phyloP scores from a whole-genome alignment of 1,139 yeast species.

The Blastobotrys ciferrii region DNA sequence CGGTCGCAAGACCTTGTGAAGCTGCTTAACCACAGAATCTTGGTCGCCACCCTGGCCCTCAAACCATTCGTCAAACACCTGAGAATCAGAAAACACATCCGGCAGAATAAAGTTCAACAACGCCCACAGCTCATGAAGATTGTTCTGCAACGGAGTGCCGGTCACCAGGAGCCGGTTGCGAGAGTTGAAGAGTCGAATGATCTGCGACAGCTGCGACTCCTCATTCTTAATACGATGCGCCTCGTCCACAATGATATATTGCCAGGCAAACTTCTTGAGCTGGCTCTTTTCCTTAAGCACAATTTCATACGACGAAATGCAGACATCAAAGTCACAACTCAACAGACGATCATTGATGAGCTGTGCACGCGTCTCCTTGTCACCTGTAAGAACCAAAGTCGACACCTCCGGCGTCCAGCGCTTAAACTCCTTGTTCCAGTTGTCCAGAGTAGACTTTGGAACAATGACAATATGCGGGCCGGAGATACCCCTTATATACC shows the following conservation, averaged over 20 bases:
- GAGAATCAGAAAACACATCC: slow-evolving; percentile 90
- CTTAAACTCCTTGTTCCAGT: slow-evolving; percentile 91
- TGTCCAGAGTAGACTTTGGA: slow-evolving; percentile 92
- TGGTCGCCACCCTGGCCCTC: slow-evolving; percentile 52
- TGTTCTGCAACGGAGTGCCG: slow-evolving; percentile 95
- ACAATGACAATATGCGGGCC: slow-evolving; percentile 94
- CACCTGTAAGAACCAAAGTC: slow-evolving; percentile 81
- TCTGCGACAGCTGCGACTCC: slow-evolving; percentile 84
- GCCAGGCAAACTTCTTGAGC: slow-evolving; percentile 85
- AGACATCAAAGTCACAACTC: slow-evolving; percentile 80
- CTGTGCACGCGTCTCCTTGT: slow-evolving; percentile 68
- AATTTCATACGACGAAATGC: slow-evolving; percentile 89
- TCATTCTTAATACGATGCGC: slow-evolving; percentile 97
- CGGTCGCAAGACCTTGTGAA: slow-evolving; percentile 83
- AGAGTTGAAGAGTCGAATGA: slow-evolving; percentile 81
- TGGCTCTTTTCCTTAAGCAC: slow-evolving; percentile 82
- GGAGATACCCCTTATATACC: slow-evolving; percentile 71
- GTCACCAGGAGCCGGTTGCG: slow-evolving; percentile 83
- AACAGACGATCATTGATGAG: slow-evolving; percentile 60
- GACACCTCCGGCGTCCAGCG: slow-evolving; percentile 97
- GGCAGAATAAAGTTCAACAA: slow-evolving; percentile 84
- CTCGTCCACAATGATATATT: slow-evolving; percentile 90
- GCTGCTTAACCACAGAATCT: slow-evolving; percentile 76
- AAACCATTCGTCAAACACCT: slow-evolving; percentile 90
- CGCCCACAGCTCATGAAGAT: slow-evolving; percentile 95